phyloP scores from a whole-genome alignment of 495 filamentous ascomycete genomes.

The Daldinia decipiens region DNA sequence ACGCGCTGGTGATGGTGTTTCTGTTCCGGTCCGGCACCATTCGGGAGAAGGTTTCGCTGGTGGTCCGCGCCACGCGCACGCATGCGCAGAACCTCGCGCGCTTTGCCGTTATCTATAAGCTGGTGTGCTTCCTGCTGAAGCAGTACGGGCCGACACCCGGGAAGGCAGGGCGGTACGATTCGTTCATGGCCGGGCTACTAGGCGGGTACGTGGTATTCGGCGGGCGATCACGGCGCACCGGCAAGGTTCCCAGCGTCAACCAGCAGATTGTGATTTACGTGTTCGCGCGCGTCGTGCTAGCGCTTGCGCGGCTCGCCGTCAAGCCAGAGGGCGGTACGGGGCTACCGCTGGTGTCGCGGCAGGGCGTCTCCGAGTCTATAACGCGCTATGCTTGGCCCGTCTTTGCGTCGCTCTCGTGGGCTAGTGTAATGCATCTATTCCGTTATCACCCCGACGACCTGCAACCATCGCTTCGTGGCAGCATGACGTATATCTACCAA shows the following conservation, averaged over 20 bases:
- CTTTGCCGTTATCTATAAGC: constrained; percentile 92
- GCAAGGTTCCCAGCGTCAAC: constrained; percentile 81
- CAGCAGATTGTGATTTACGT: constrained; percentile 99
- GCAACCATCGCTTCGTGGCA: constrained; percentile 88
- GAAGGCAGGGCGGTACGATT: constrained; percentile 71
- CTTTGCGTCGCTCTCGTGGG: constrained; percentile 92
- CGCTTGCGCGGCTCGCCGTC: constrained; percentile 81
- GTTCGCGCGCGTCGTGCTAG: constrained; percentile 89
- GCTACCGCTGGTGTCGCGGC: constrained; percentile 54
- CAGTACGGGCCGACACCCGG: constrained; percentile 65
- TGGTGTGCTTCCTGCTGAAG: constrained; percentile 75
- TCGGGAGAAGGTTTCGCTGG: constrained; percentile 78
- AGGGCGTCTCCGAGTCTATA: constrained; percentile 57
- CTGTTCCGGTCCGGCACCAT: constrained; percentile 91
- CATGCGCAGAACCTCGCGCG: constrained; percentile 92
- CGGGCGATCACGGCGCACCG: constrained; percentile 61
- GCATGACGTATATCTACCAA: constrained; percentile 97
- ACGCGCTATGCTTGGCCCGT: constrained; percentile 83
- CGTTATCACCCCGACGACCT: constrained; percentile 88
- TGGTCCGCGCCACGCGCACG: constrained; percentile 85
- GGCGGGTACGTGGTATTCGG: constrained; percentile 96
- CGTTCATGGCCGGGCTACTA: constrained; percentile 87
- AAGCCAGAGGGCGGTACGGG: constrained; percentile 62
- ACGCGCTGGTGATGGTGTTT: constrained; percentile 96
- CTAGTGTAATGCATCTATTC: constrained; percentile 93